Percentiles rank a stretch among this genome's conserved stretches.
Evolutionary conservation across 2,329 filamentous ascomycete species (phyloP).

Genomic region (Aspergillus sp.): DNA sequence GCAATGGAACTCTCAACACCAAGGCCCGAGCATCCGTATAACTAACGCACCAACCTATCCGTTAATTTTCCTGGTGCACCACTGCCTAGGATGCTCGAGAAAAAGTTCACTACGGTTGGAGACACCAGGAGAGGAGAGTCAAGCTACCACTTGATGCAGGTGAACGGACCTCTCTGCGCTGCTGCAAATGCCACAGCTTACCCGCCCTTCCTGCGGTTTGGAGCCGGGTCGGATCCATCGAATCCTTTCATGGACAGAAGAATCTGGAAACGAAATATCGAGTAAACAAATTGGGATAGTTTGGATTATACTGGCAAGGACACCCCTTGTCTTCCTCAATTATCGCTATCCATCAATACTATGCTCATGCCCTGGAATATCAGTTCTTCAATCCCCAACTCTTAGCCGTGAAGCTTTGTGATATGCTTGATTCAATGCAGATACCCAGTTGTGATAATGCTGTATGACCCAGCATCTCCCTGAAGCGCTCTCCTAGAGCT

Average conservation of each 20-base stretch:
- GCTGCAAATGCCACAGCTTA: conserved; percentile 9
- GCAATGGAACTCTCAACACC: neutral
- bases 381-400: neutral
- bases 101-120: neutral
- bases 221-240: neutral
- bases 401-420: conserved; percentile 2
- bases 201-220: conserved; percentile 7
- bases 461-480: conserved; percentile 14
- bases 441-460: conserved; percentile 12
- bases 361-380: neutral
- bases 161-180: conserved; percentile 18
- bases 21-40: neutral
- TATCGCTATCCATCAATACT: neutral
- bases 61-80: neutral
- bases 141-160: conserved; percentile 13
- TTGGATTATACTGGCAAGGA: neutral
- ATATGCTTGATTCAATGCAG: conserved; percentile 8
- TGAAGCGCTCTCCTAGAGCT: neutral
- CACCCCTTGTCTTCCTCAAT: neutral
- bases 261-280: neutral
- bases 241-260: neutral
- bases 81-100: neutral
- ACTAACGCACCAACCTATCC: neutral
- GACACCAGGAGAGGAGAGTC: neutral
- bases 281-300: neutral